Evolutionary conservation across 805 yeast genomes (phyloP).

Genomic region (Starmerella stigmatis): DNA sequence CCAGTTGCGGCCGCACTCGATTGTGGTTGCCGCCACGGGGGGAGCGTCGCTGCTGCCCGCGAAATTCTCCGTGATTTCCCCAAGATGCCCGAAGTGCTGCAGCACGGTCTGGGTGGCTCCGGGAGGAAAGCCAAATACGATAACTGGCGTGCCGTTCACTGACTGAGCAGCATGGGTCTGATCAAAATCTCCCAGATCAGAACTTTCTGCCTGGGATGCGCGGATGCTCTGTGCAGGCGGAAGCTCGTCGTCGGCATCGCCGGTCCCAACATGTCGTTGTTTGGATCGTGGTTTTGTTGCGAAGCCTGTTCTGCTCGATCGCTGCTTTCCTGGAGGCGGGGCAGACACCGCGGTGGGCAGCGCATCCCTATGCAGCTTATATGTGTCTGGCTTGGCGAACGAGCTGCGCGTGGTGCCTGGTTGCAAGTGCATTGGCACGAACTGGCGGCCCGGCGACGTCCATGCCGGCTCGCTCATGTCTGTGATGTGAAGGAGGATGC

Average conservation of each 20-base stretch:
- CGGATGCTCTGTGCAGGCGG: slow-evolving; percentile 22
- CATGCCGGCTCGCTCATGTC: slow-evolving; percentile 18
- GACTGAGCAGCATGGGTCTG: not conserved
- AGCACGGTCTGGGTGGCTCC: slow-evolving; percentile 55
- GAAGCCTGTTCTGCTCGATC: slow-evolving; percentile 12
- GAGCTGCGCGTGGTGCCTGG: slow-evolving; percentile 22
- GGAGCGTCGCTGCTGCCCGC: slow-evolving; percentile 28
- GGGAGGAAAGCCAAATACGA: slow-evolving; percentile 86
- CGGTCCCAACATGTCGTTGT: slow-evolving; percentile 7
- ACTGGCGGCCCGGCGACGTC: slow-evolving; percentile 20
- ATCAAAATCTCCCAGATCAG: not conserved
- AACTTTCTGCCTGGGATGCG: slow-evolving; percentile 2
- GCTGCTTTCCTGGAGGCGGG: not conserved
- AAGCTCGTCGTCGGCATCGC: slow-evolving; percentile 14
- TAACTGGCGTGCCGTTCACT: slow-evolving; percentile 39
- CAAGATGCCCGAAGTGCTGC: slow-evolving; percentile 67
- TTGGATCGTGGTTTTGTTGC: slow-evolving; percentile 15
- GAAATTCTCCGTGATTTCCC: slow-evolving; percentile 67
- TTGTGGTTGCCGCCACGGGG: slow-evolving; percentile 38
- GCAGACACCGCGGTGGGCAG: not conserved
- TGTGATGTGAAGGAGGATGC: not conserved
- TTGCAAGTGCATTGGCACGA: slow-evolving; percentile 23
- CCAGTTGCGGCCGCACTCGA: slow-evolving; percentile 82
- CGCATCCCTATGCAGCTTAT: slow-evolving; percentile 3
- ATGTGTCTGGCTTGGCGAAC: slow-evolving; percentile 21